Conservation (phyloP, 352 stramenopile genomes). For the Globisporangium cylindrosporum region DNA sequence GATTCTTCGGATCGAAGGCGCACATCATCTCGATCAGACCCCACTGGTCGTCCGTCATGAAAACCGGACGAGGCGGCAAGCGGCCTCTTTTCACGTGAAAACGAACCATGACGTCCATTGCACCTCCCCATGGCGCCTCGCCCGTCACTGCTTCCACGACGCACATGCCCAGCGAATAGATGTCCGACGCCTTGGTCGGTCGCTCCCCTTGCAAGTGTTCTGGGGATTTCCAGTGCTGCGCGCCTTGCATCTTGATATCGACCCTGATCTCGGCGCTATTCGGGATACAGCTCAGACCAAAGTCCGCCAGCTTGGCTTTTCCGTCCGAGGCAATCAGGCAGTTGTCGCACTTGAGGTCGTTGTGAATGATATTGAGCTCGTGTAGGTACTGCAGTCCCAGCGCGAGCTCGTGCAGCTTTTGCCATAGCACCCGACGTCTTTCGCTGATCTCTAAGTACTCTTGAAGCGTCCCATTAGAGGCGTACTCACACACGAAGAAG, state of each 20-base stretch:
- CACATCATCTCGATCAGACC: conserved; percentile 15
- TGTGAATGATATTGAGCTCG: conserved; percentile 43
- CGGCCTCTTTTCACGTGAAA: conserved; percentile 4
- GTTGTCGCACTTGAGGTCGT: conserved; percentile 63
- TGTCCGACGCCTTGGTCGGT: conserved; percentile 13
- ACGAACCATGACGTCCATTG: conserved; percentile 7
- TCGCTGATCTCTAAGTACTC: neutral
- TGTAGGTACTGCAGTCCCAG: conserved; percentile 55
- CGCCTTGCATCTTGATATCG: conserved; percentile 3
- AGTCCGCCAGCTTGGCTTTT: conserved; percentile 22
- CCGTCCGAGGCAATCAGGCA: conserved; percentile 50
- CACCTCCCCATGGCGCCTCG: conserved; percentile 15
- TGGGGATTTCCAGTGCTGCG: conserved; percentile 14
- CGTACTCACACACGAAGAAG: conserved; percentile 25
- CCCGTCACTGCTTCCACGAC: conserved; percentile 19
- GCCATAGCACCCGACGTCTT: neutral
- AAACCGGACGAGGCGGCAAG: conserved; percentile 1
- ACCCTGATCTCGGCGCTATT: conserved; percentile 12
- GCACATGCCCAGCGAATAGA: conserved; percentile 24
- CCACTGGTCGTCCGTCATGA: conserved; percentile 10
- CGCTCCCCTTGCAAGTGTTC: conserved; percentile 9
- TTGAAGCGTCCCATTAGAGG: conserved; percentile 18
- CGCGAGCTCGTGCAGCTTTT: conserved; percentile 20
- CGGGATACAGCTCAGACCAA: conserved; percentile 20
- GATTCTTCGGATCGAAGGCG: neutral